phyloP scores from a whole-genome alignment of 2,329 filamentous ascomycete genomes.

The Akanthomyces uredinophilus region DNA sequence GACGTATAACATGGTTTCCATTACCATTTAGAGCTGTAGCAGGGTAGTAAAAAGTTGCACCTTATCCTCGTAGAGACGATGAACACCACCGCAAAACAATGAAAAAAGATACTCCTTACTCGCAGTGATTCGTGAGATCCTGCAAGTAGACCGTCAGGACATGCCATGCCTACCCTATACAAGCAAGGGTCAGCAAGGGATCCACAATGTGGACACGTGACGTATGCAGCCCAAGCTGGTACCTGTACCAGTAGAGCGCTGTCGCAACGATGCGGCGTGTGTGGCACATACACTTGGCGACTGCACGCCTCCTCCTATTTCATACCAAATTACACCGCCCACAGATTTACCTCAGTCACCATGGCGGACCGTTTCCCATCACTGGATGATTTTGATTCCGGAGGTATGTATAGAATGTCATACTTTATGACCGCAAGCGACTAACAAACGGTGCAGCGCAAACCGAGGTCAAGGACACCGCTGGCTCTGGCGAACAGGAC shows the following conservation, averaged over 20 bases:
- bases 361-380: slow-evolving; percentile 80
- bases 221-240: background rate
- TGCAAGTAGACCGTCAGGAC: background rate
- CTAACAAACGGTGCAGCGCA: slow-evolving; percentile 46
- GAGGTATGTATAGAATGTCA: slow-evolving; percentile 40
- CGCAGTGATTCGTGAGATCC: background rate
- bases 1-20: no score
- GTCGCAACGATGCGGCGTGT: background rate
- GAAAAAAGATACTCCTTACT: no score
- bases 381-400: slow-evolving; percentile 69
- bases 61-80: no score
- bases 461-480: slow-evolving; percentile 55
- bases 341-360: slow-evolving; percentile 21
- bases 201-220: slow-evolving; percentile 7
- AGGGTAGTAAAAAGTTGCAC: no score
- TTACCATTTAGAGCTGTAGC: no score
- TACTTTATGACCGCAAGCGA: background rate
- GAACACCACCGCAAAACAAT: no score
- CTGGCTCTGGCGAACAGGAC: slow-evolving; percentile 58
- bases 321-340: background rate
- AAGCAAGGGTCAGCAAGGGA: no score
- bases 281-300: background rate
- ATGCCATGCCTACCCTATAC: background rate
- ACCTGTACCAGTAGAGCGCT: background rate
- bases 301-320: slow-evolving; percentile 4